Evolutionary conservation across 306 rosid genomes (phyloP), one percentile per base, ranked within the genome.

Genomic region (Canavalia ensiformis): DNA sequence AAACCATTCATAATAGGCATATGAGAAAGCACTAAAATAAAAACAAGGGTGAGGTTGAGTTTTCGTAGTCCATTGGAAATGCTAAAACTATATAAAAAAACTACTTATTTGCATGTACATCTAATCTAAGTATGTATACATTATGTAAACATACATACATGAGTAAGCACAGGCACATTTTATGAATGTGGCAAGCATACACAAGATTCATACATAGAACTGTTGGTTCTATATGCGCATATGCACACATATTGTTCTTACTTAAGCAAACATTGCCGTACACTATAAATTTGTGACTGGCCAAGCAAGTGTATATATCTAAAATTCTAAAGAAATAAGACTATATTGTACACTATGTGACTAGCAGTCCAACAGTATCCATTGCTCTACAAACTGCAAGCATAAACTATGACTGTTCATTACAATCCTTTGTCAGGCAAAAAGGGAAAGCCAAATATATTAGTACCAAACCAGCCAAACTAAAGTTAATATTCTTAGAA

Each of bases 401-500:
- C 58, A 76, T 70, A 42, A 68, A 55, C 30, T 64, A 75, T 18
- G 25, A 78, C 37, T 49, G 50, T 13, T 78, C 79, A 68, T 46
- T 35, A 45, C 75, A 41, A 75, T 68, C 79, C 47, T 51, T 34
- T n/a, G 56, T 37, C 66, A 12, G 35, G 37, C 4, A 29, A 10
- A 77, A 69, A 35, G 59, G 9, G 56, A 57, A 75, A 76, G 28
- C 42, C 13, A 28, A 6, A 60, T 12, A 75, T 35, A 81, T 60
- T 39, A 70, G 74, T 30, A 59, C 52, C 42, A 82, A 55, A 79
- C 70, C 80, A 81, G n/a, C 76, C 73, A 74, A 42, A 45, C 67
- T 75, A 76, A 85, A 79, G 57, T 51, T 11, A 75, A 73, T 25
- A 72, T 4, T 68, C 63, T 64, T 5, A 45, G 42, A 78, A 51